Evolutionary conservation across 805 yeast species (phyloP).

Genomic region (Cyberlindnera japonica): DNA sequence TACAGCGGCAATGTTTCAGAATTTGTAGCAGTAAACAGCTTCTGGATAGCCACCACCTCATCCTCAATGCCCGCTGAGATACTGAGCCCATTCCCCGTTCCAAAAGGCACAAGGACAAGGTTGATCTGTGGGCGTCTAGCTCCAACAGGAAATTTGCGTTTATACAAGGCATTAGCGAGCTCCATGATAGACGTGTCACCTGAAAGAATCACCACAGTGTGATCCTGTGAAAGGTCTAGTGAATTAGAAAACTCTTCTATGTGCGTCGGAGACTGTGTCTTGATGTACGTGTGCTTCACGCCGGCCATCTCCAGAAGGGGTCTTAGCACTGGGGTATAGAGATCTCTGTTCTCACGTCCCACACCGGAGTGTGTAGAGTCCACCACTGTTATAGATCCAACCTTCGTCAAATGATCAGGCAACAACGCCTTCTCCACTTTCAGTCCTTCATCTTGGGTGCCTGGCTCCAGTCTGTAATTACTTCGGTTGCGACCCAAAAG

Average conservation of each 20-base stretch:
- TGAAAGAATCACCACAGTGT: constrained; percentile 59
- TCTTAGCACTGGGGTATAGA: constrained; percentile 40
- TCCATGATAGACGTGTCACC: constrained; percentile 88
- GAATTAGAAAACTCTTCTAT: constrained; percentile 38
- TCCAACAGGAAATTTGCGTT: no score
- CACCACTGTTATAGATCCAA: constrained; percentile 24
- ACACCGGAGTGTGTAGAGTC: constrained; percentile 37
- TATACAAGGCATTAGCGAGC: constrained; percentile 49
- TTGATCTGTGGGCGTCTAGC: no score
- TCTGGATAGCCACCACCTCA: constrained; percentile 34
- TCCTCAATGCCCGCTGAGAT: constrained; percentile 48
- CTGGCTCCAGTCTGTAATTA: background rate
- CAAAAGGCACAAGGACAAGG: constrained; percentile 55
- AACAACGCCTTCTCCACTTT: background rate
- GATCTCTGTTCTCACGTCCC: constrained; percentile 34
- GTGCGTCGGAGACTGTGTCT: constrained; percentile 38
- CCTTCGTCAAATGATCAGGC: constrained; percentile 11
- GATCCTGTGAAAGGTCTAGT: constrained; percentile 22
- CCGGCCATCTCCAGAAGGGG: constrained; percentile 44
- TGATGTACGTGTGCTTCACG: constrained; percentile 37
- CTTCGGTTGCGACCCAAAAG: constrained; percentile 3
- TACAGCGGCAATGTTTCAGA: constrained; percentile 32
- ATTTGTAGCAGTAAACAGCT: constrained; percentile 28
- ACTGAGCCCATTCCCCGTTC: constrained; percentile 84
- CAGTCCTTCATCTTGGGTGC: background rate